Percentiles rank a stretch among this genome's conserved stretches.
phyloP scores from a whole-genome alignment of 2,329 filamentous ascomycete species.

The Capronia coronata region DNA sequence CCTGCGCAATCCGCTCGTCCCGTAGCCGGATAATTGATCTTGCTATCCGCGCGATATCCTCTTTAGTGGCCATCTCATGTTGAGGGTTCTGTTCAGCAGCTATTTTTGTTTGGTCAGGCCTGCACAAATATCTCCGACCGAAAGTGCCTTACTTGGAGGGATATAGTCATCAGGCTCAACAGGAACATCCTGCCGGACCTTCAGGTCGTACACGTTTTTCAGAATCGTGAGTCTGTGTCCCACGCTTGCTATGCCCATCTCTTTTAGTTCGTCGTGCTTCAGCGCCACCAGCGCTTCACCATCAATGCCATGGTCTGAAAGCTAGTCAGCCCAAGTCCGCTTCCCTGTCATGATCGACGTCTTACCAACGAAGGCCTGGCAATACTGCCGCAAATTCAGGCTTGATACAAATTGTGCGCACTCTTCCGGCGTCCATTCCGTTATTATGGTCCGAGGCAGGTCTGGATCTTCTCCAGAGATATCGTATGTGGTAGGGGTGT shows the following conservation, averaged over 20 bases:
- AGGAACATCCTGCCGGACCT: conserved; percentile 85
- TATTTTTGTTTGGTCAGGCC: conserved; percentile 35
- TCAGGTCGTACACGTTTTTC: conserved; percentile 93
- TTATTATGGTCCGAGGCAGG: conserved; percentile 52
- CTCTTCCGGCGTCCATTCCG: conserved; percentile 68
- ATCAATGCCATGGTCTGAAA: conserved; percentile 80
- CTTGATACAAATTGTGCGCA: conserved; percentile 81
- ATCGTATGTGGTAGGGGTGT: conserved; percentile 57
- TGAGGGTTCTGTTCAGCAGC: conserved; percentile 83
- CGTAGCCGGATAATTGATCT: conserved; percentile 82
- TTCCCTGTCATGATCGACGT: not conserved
- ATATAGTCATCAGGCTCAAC: conserved; percentile 91
- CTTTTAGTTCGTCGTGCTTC: conserved; percentile 87
- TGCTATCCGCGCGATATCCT: conserved; percentile 86
- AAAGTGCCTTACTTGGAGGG: conserved; percentile 65
- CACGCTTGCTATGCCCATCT: conserved; percentile 87
- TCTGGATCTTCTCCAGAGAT: conserved; percentile 46
- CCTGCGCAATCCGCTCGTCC: conserved; percentile 78
- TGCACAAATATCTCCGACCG: conserved; percentile 11
- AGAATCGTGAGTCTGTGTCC: conserved; percentile 91
- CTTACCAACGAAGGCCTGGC: conserved; percentile 71
- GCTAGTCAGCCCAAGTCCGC: conserved; percentile 30
- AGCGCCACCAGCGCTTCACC: conserved; percentile 85
- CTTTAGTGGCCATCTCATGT: conserved; percentile 80
- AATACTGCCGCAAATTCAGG: conserved; percentile 75